A percentile compares a stretch with the other conserved stretches of the same genome.
Evolutionary conservation across 1,284 basidiomycete species (phyloP).

Genomic region (Cerrena zonata): DNA sequence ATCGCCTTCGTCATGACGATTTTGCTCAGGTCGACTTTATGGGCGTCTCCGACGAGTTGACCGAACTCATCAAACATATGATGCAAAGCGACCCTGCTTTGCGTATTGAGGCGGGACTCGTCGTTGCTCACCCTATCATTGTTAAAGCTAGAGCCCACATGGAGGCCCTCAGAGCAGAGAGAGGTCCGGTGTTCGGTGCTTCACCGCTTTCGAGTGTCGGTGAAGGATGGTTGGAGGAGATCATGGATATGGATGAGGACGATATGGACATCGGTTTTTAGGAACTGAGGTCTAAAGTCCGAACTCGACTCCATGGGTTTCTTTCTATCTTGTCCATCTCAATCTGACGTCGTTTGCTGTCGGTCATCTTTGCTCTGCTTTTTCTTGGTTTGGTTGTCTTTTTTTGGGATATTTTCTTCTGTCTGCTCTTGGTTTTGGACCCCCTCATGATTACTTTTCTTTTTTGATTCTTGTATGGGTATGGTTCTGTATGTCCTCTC

Average conservation of each 20-base stretch:
- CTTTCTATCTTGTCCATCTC: background rate
- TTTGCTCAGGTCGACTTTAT: slow-evolving; percentile 82
- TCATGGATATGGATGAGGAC: slow-evolving; percentile 37
- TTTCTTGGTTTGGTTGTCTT: slow-evolving; percentile 1
- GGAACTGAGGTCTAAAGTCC: slow-evolving; percentile 1
- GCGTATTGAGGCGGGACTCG: slow-evolving; percentile 55
- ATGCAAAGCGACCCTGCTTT: slow-evolving; percentile 68
- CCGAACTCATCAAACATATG: slow-evolving; percentile 69
- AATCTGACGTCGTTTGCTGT: background rate
- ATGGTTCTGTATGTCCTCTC: background rate
- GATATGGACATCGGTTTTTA: slow-evolving; percentile 18
- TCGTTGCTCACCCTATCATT: slow-evolving; percentile 68
- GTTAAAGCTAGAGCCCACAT: slow-evolving; percentile 59
- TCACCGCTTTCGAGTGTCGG: slow-evolving; percentile 61
- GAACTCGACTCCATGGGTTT: background rate
- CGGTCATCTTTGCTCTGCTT: background rate
- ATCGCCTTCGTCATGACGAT: slow-evolving; percentile 86
- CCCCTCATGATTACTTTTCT: background rate
- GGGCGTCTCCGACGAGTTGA: slow-evolving; percentile 53
- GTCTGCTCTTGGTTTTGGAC: background rate
- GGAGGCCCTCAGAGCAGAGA: slow-evolving; percentile 44
- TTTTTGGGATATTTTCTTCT: background rate
- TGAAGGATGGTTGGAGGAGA: slow-evolving; percentile 55
- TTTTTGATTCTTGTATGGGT: background rate
- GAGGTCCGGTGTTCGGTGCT: slow-evolving; percentile 49